A percentile compares a stretch with the other conserved stretches of the same genome.
These are phyloP conservation scores for Zelopaecilomyces penicillatus DNA, from an alignment of 2,329 filamentous ascomycete species.

Conservation along the genomic window DNA sequence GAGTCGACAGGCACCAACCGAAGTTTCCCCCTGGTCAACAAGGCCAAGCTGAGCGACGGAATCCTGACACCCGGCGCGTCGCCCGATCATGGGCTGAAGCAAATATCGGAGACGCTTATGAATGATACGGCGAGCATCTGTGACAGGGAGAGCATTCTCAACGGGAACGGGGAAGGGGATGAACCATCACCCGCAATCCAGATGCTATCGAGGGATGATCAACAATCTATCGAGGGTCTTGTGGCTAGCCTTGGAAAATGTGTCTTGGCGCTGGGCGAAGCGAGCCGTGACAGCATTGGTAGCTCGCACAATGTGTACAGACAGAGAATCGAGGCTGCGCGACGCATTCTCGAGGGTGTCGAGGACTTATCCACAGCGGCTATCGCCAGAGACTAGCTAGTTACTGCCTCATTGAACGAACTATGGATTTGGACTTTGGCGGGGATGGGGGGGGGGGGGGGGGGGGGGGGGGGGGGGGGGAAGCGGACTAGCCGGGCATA, in stretches of 20 bases:
- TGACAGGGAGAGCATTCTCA: constrained; percentile 21
- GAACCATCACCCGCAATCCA: constrained; percentile 34
- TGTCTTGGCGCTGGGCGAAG: constrained; percentile 49
- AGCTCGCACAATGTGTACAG: constrained; percentile 53
- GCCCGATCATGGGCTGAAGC: constrained; percentile 40
- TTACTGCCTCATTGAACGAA: constrained; percentile 3
- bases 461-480: background rate
- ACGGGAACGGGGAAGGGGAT: constrained; percentile 15
- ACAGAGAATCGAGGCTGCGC: constrained; percentile 65
- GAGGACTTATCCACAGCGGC: background rate
- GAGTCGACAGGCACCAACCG: constrained; percentile 51
- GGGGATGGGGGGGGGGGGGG: background rate
- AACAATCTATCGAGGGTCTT: constrained; percentile 49
- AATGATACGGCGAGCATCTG: constrained; percentile 37
- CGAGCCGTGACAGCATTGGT: constrained; percentile 46
- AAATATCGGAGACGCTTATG: constrained; percentile 40
- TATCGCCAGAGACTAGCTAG: background rate
- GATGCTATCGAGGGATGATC: constrained; percentile 46
- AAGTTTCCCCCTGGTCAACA: constrained; percentile 54
- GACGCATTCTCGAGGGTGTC: constrained; percentile 61
- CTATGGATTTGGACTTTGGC: background rate
- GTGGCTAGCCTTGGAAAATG: constrained; percentile 53
- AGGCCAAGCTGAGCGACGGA: constrained; percentile 36
- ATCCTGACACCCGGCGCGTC: constrained; percentile 41
- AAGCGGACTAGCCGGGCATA: background rate